phyloP scores from a whole-genome alignment of 805 yeast species.

The Priceomyces medius region DNA sequence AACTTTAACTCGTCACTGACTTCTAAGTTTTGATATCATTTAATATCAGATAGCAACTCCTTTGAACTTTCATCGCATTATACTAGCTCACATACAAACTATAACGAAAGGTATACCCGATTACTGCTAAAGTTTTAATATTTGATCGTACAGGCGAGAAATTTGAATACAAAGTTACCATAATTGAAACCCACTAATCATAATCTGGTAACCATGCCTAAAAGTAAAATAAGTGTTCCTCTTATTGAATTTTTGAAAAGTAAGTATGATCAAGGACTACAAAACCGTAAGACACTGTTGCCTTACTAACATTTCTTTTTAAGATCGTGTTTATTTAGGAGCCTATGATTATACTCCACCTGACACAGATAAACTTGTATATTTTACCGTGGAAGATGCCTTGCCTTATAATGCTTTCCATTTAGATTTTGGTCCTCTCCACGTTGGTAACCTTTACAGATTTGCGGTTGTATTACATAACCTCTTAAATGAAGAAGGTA shows the following conservation, averaged over 20 bases:
- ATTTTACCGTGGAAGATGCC: conserved; percentile 89
- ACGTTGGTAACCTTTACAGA: conserved; percentile 87
- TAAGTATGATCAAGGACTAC: conserved; percentile 22
- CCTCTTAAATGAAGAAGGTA: conserved; percentile 78
- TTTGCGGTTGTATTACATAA: conserved; percentile 95
- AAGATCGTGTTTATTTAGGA: conserved; percentile 81
- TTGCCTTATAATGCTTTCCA: conserved; percentile 94
- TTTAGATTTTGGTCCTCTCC: conserved; percentile 94
- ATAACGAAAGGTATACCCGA: not conserved
- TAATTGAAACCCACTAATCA: not conserved
- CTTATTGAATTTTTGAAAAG: conserved; percentile 45
- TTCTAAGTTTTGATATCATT: not conserved
- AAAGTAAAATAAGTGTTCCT: conserved; percentile 26
- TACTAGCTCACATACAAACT: not conserved
- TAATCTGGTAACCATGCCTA: conserved; percentile 12
- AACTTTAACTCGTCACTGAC: not conserved
- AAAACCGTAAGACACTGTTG: not conserved
- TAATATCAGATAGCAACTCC: not conserved
- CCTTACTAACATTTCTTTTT: conserved; percentile 27
- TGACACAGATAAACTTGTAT: conserved; percentile 72
- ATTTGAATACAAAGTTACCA: too few species aligned
- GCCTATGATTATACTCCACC: conserved; percentile 79
- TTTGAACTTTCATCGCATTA: not conserved
- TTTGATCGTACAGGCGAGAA: not conserved
- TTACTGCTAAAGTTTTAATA: not conserved